Evolutionary conservation across 345 rosid genomes (phyloP).

Genomic region (Rhizophora apiculata): DNA sequence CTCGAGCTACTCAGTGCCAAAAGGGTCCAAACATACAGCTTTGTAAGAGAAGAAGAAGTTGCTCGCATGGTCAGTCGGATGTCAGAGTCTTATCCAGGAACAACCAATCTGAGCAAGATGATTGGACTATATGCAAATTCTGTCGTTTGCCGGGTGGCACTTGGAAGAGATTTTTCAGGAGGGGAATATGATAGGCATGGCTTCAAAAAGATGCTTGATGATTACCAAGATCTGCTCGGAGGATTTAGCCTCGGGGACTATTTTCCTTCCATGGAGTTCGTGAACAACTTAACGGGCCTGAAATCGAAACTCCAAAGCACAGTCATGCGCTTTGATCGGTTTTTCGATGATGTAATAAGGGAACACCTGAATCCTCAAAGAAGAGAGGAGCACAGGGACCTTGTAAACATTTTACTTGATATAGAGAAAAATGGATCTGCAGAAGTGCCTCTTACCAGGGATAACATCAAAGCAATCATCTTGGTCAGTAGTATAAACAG

Average conservation of each 20-base stretch:
- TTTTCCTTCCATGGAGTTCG: constrained; percentile 26
- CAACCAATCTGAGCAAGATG: constrained; percentile 18
- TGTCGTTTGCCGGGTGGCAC: constrained; percentile 21
- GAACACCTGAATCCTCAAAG: constrained; percentile 15
- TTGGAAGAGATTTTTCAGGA: constrained; percentile 20
- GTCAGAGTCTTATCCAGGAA: constrained; percentile 11
- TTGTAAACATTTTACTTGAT: constrained; percentile 21
- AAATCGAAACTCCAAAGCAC: constrained; percentile 19
- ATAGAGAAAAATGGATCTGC: constrained; percentile 14
- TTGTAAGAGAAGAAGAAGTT: constrained; percentile 24
- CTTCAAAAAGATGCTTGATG: constrained; percentile 48
- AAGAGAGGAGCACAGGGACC: constrained; percentile 16
- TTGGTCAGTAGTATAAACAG: constrained; percentile 13
- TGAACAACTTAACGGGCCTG: constrained; percentile 24
- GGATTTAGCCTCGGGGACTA: constrained; percentile 27
- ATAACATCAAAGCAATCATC: constrained; percentile 23
- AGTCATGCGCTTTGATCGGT: constrained; percentile 15
- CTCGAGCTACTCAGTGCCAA: constrained; percentile 22
- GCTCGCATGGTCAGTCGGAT: constrained; percentile 12
- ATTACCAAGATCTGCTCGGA: constrained; percentile 27
- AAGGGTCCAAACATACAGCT: constrained; percentile 15
- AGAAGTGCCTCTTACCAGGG: constrained; percentile 18
- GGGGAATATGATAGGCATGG: constrained; percentile 38
- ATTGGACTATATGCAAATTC: constrained; percentile 20
- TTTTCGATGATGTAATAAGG: constrained; percentile 18